Evolutionary conservation across 805 yeast species (phyloP).

Genomic region (Sugiyamaella marilandica): DNA sequence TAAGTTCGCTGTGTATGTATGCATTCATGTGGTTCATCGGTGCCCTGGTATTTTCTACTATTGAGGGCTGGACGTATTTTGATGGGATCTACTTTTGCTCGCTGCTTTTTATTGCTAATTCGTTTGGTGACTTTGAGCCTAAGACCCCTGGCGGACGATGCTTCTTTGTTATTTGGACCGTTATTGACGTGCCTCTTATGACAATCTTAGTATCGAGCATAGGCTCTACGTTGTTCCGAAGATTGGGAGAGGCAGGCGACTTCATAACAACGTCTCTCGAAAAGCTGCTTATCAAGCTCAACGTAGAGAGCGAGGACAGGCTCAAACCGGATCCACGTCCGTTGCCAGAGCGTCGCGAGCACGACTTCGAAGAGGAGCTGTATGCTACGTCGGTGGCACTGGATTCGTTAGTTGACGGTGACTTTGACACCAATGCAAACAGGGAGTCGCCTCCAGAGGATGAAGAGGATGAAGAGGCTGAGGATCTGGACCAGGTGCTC

Average conservation of each 20-base stretch:
- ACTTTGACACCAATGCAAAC: background rate
- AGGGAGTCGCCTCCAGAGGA: background rate
- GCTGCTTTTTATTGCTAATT: slow-evolving; percentile 72
- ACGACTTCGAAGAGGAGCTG: background rate
- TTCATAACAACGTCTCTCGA: background rate
- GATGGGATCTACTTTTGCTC: slow-evolving; percentile 71
- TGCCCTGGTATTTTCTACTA: slow-evolving; percentile 52
- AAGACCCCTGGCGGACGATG: slow-evolving; percentile 58
- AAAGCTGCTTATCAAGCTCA: background rate
- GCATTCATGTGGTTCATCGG: slow-evolving; percentile 65
- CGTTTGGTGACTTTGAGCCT: slow-evolving; percentile 78
- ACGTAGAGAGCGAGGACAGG: background rate
- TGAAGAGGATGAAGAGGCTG: background rate
- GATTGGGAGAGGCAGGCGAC: background rate
- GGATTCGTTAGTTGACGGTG: background rate
- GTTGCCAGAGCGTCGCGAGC: background rate
- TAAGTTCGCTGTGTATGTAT: slow-evolving; percentile 43
- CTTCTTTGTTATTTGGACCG: slow-evolving; percentile 74
- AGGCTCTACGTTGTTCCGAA: background rate
- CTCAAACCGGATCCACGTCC: background rate
- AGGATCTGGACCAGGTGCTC: background rate
- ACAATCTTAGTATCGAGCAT: slow-evolving; percentile 46
- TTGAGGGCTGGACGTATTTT: slow-evolving; percentile 71
- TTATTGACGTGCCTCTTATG: slow-evolving; percentile 83
- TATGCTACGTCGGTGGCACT: background rate